These are phyloP conservation scores for Cryptococcus wingfieldii DNA, from an alignment of 1,284 basidiomycete genomes.

Conservation along the genomic window DNA sequence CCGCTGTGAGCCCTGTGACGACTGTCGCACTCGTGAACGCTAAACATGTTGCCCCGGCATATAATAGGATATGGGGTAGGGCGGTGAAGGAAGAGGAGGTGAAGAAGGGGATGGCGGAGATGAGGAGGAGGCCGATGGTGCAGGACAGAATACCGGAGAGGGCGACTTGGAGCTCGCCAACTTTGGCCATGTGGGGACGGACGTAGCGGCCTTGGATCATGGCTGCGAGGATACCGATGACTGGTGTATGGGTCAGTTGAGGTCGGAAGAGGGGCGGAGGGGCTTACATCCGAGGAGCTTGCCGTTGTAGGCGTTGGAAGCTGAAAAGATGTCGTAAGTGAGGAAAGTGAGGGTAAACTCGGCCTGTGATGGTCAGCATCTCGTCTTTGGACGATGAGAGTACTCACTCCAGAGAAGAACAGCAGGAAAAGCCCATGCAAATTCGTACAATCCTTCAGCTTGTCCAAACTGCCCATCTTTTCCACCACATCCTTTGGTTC, in stretches of 20 bases:
- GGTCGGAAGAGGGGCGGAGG: background rate
- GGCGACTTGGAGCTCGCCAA: conserved; percentile 74
- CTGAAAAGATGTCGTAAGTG: conserved; percentile 71
- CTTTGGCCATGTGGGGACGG: conserved; percentile 56
- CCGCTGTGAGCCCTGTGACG: conserved; percentile 79
- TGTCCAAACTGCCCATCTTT: conserved; percentile 11
- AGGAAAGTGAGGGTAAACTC: conserved; percentile 90
- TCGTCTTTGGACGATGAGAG: background rate
- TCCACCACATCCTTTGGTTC: conserved; percentile 22
- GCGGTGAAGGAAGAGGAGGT: conserved; percentile 8
- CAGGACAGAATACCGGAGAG: conserved; percentile 69
- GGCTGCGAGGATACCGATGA: conserved; percentile 78
- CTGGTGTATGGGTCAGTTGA: conserved; percentile 10
- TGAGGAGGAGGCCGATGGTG: conserved; percentile 61
- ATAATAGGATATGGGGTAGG: conserved; percentile 54
- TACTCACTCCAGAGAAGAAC: conserved; percentile 66
- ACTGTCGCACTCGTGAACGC: conserved; percentile 89
- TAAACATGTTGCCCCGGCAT: conserved; percentile 69
- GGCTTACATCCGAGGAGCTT: conserved; percentile 62
- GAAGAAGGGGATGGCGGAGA: conserved; percentile 64
- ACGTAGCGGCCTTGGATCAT: conserved; percentile 87
- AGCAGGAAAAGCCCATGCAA: conserved; percentile 78
- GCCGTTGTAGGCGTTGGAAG: conserved; percentile 84
- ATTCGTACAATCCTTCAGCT: conserved; percentile 52
- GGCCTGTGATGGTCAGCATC: conserved; percentile 51